Percentiles rank a stretch among this genome's conserved stretches.
Evolutionary conservation across 371 early-diverging fungal genomes (phyloP).

Genomic region (Mortierella sp.): DNA sequence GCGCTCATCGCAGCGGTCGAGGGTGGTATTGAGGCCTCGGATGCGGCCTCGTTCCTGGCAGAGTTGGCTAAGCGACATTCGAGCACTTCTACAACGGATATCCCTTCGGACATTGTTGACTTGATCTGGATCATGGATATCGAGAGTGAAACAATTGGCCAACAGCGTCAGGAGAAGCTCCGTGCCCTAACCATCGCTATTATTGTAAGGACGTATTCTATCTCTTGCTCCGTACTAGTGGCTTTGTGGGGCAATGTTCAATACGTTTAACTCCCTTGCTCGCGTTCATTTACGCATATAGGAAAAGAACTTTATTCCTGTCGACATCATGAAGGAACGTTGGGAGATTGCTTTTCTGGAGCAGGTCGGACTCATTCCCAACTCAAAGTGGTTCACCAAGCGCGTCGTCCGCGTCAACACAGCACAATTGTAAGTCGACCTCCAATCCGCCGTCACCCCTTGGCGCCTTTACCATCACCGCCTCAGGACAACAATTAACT

Average conservation of each 20-base stretch:
- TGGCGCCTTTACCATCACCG: not conserved
- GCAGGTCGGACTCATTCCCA: conserved; percentile 65
- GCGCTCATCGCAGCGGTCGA: conserved; percentile 18
- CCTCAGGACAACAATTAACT: not conserved
- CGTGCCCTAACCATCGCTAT: conserved; percentile 25
- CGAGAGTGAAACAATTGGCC: conserved; percentile 18
- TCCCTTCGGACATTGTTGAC: conserved; percentile 32
- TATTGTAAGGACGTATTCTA: conserved; percentile 28
- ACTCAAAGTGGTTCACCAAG: conserved; percentile 63
- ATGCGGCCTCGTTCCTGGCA: conserved; percentile 23
- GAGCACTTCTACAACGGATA: conserved; percentile 3
- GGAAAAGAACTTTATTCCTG: conserved; percentile 36
- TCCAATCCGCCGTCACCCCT: not conserved
- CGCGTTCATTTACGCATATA: not conserved
- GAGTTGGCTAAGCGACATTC: conserved; percentile 3
- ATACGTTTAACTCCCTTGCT: not conserved
- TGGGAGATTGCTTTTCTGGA: conserved; percentile 62
- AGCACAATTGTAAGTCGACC: conserved; percentile 65
- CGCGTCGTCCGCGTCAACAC: conserved; percentile 78
- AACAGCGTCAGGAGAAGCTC: conserved; percentile 10
- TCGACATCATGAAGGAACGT: conserved; percentile 44
- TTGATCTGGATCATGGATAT: conserved; percentile 48
- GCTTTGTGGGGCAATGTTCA: not conserved
- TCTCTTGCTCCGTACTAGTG: not conserved
- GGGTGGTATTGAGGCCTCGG: not conserved